Evolutionary conservation across 306 rosid genomes (phyloP).

Genomic region (Rosa rugosa): DNA sequence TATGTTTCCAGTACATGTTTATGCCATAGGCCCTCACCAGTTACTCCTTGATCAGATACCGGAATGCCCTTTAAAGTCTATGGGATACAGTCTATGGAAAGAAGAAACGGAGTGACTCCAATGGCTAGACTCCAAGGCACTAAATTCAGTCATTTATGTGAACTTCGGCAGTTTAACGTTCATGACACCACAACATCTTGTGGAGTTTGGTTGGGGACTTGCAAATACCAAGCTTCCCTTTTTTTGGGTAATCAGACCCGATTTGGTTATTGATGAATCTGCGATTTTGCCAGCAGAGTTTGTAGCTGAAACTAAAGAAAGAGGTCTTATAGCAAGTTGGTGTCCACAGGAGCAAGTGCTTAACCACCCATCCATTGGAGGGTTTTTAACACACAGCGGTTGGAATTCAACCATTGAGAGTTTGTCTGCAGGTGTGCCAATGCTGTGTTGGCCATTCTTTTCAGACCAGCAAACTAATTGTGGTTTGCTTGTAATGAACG

Average conservation of each 20-base stretch:
- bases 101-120: slow-evolving; percentile 8
- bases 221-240: slow-evolving; percentile 10
- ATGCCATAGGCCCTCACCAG: slow-evolving; percentile 14
- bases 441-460: slow-evolving; percentile 20
- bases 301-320: not conserved
- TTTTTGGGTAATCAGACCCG: slow-evolving; percentile 18
- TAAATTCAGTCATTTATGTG: not conserved
- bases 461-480: slow-evolving; percentile 16
- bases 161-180: not conserved
- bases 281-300: not conserved
- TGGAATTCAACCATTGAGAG: slow-evolving; percentile 27
- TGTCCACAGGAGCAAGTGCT: slow-evolving; percentile 26
- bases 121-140: not conserved
- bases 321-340: slow-evolving; percentile 18
- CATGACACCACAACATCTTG: not conserved
- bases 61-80: not conserved
- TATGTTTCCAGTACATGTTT: not conserved
- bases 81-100: not conserved
- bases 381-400: slow-evolving; percentile 19
- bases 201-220: slow-evolving; percentile 15
- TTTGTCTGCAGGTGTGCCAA: slow-evolving; percentile 18
- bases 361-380: slow-evolving; percentile 17
- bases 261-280: not conserved
- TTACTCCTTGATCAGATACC: not conserved
- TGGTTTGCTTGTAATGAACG: slow-evolving; percentile 13